phyloP scores from a whole-genome alignment of 805 yeast genomes.

The Suhomyces pyralidae region DNA sequence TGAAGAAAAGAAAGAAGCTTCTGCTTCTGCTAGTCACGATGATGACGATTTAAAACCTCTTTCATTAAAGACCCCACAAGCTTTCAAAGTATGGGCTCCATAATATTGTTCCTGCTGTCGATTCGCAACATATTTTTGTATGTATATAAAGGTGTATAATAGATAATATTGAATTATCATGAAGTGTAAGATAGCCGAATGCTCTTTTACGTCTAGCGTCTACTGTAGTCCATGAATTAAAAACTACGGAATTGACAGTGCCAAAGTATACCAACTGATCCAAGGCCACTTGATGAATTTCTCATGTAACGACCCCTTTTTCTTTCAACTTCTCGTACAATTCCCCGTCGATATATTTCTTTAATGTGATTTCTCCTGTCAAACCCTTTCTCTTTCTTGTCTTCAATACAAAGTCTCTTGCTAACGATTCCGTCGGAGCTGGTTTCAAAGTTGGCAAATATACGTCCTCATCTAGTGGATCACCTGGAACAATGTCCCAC shows the following conservation, averaged over 20 bases:
- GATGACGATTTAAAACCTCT: slow-evolving; percentile 29
- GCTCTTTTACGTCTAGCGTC: neutral
- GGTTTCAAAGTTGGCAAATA: slow-evolving; percentile 70
- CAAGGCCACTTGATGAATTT: neutral
- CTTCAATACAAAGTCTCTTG: slow-evolving; percentile 86
- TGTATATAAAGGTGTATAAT: neutral
- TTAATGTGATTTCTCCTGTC: slow-evolving; percentile 57
- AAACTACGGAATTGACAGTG: neutral
- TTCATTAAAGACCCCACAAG: slow-evolving; percentile 40
- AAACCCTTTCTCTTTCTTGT: slow-evolving; percentile 88
- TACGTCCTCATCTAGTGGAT: slow-evolving; percentile 72
- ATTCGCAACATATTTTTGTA: neutral
- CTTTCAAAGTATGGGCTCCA: slow-evolving; percentile 46
- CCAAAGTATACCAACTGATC: neutral
- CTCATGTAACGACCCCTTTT: slow-evolving; percentile 34
- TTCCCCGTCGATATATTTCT: slow-evolving; percentile 63
- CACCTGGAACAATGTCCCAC: slow-evolving; percentile 87
- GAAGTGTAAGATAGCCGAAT: neutral
- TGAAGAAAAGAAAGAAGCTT: slow-evolving; percentile 10
- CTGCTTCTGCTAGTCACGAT: slow-evolving; percentile 6
- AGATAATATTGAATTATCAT: neutral
- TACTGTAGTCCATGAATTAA: neutral
- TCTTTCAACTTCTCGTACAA: slow-evolving; percentile 52
- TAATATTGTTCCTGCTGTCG: slow-evolving; percentile 10
- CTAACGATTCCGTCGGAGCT: slow-evolving; percentile 64